phyloP scores from a whole-genome alignment of 306 rosid species.

The Senna tora region DNA sequence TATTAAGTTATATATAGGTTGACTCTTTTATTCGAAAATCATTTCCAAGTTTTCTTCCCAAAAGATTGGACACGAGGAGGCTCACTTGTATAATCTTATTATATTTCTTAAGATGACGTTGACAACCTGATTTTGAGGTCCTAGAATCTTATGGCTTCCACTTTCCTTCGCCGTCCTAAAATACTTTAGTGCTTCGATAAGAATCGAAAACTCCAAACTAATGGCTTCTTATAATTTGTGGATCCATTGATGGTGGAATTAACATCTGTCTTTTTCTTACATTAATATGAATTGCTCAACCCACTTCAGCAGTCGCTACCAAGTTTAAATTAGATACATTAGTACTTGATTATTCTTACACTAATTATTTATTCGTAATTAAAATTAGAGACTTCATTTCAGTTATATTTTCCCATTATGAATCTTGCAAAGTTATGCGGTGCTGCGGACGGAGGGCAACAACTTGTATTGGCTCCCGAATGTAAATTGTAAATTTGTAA shows the following conservation, averaged over 20 bases:
- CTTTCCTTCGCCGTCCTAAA: slow-evolving; percentile 39
- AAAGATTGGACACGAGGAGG: not conserved
- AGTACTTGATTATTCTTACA: not conserved
- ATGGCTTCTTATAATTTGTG: slow-evolving; percentile 4
- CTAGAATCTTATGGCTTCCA: not conserved
- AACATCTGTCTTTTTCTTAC: no score
- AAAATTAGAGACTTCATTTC: no score
- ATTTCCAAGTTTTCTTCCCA: not conserved
- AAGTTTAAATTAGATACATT: no score
- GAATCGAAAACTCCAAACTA: slow-evolving; percentile 34
- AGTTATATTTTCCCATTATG: not conserved
- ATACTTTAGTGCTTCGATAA: not conserved
- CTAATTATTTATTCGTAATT: not conserved
- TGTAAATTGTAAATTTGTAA: not conserved
- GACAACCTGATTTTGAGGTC: slow-evolving; percentile 18
- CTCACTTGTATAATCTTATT: slow-evolving; percentile 10
- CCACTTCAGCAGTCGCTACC: no score
- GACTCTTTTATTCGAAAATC: not conserved
- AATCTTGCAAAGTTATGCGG: not conserved
- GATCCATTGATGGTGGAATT: not conserved
- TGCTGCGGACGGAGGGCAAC: not conserved
- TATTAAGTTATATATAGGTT: no score
- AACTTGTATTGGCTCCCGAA: not conserved
- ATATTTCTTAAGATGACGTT: slow-evolving; percentile 28
- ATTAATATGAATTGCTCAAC: no score